These are phyloP conservation scores for Botryotinia convoluta DNA, from an alignment of 2,329 filamentous ascomycete species.

Conservation along the genomic window DNA sequence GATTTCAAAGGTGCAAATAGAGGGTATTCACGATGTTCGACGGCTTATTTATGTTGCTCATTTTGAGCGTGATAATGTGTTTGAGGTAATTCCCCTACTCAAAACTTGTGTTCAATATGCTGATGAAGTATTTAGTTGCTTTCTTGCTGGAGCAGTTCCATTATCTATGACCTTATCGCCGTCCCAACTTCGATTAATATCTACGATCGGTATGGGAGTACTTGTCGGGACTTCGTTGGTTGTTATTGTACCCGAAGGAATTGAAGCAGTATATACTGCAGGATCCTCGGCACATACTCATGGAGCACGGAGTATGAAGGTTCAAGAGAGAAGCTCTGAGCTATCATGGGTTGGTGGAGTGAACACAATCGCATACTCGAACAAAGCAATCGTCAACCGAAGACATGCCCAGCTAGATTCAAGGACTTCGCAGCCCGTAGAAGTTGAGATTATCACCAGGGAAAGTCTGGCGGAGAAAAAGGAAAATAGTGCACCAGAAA, in stretches of 20 bases:
- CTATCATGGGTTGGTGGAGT: constrained; percentile 28
- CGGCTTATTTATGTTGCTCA: constrained; percentile 39
- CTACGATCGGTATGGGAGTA: constrained; percentile 88
- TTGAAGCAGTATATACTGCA: constrained; percentile 78
- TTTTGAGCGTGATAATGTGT: constrained; percentile 52
- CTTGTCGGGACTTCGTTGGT: constrained; percentile 93
- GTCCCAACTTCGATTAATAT: constrained; percentile 83
- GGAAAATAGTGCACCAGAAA: constrained; percentile 14
- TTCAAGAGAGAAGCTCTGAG: constrained; percentile 22
- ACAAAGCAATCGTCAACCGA: constrained; percentile 12
- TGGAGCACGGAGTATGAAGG: constrained; percentile 24
- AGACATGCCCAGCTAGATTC: not conserved
- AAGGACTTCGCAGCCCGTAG: not conserved
- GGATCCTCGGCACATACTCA: constrained; percentile 38
- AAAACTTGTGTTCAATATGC: not conserved
- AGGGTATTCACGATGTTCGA: constrained; percentile 37
- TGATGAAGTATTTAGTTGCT: constrained; percentile 61
- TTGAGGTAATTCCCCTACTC: constrained; percentile 48
- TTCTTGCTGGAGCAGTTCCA: constrained; percentile 86
- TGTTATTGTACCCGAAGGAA: constrained; percentile 95
- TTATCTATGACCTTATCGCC: constrained; percentile 84
- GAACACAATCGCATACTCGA: constrained; percentile 25
- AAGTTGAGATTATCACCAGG: constrained; percentile 2
- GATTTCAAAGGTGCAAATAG: not conserved
- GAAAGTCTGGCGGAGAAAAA: constrained; percentile 7